Evolutionary conservation across 768 basidiomycete species (phyloP).

Genomic region (Naganishia kalamii): DNA sequence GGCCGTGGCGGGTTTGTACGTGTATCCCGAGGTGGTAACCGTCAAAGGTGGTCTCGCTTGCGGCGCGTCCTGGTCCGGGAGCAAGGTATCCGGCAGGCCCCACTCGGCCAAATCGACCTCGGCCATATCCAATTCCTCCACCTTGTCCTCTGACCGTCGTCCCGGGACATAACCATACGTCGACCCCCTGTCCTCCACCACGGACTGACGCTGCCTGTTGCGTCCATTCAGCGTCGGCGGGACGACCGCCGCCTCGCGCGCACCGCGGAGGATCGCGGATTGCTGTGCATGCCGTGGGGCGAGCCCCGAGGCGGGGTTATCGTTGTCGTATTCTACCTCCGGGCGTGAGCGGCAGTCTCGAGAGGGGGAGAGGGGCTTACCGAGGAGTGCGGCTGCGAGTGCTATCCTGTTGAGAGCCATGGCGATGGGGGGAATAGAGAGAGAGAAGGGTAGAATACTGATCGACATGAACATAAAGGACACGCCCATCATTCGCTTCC

Average conservation of each 20-base stretch:
- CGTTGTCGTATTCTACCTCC: slow-evolving; percentile 16
- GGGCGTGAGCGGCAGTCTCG: too few relatives aligned
- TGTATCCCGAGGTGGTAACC: too few relatives aligned
- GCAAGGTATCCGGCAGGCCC: slow-evolving; percentile 19
- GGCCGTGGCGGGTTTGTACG: slow-evolving; percentile 7
- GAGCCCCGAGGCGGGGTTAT: slow-evolving; percentile 10
- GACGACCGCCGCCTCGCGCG: background rate
- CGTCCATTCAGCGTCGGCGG: background rate
- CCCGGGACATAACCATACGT: slow-evolving; percentile 12
- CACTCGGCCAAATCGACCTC: slow-evolving; percentile 23
- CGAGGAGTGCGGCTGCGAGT: background rate
- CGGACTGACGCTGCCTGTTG: background rate
- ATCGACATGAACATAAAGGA: too few relatives aligned
- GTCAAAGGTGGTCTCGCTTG: too few relatives aligned
- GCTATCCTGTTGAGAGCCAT: background rate
- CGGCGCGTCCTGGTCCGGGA: background rate
- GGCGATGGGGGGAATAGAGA: background rate
- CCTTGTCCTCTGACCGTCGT: background rate
- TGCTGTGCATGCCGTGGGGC: background rate
- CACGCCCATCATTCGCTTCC: too few relatives aligned
- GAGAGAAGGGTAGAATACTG: too few relatives aligned
- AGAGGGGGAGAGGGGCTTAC: background rate
- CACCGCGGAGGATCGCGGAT: background rate
- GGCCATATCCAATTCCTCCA: slow-evolving; percentile 11
- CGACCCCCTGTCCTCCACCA: slow-evolving; percentile 3